Conservation (phyloP, 2,329 filamentous ascomycete species). For the Diaporthe longicolla region DNA sequence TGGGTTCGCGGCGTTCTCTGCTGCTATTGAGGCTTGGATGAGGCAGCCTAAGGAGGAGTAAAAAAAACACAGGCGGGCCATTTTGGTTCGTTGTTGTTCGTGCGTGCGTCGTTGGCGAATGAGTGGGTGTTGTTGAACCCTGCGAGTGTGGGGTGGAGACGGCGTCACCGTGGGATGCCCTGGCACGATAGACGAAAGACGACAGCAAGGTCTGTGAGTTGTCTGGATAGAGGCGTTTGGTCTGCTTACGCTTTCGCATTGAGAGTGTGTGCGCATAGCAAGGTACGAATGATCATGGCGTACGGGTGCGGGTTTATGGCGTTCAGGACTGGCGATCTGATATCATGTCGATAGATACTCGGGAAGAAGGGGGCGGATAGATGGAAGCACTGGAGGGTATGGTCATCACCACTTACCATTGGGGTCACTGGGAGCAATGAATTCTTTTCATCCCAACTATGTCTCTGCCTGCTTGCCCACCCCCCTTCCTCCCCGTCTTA, state of each 20-base stretch:
- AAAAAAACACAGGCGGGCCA: too few species aligned
- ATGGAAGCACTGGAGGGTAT: background rate
- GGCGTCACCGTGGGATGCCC: too few species aligned
- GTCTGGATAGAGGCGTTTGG: background rate
- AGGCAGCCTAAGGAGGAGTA: conserved; percentile 76
- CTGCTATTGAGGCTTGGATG: conserved; percentile 95
- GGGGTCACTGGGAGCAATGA: background rate
- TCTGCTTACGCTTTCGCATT: conserved; percentile 4
- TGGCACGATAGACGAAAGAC: too few species aligned
- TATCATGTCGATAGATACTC: conserved; percentile 10
- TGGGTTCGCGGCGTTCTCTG: conserved; percentile 93
- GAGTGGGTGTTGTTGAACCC: too few species aligned
- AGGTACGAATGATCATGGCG: conserved; percentile 41
- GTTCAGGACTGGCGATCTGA: conserved; percentile 41
- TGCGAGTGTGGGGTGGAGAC: too few species aligned
- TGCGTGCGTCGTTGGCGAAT: too few species aligned
- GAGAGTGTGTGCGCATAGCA: conserved; percentile 32
- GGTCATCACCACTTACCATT: conserved; percentile 25
- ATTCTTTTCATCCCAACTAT: background rate
- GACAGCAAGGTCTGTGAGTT: background rate
- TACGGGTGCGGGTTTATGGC: conserved; percentile 28
- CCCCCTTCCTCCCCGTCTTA: background rate
- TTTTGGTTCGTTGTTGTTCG: too few species aligned
- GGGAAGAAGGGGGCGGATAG: background rate
- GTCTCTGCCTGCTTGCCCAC: background rate